Percentiles rank a stretch among this genome's conserved stretches.
Conservation (phyloP, 495 filamentous ascomycete species). For the Aspergillus wentii region DNA sequence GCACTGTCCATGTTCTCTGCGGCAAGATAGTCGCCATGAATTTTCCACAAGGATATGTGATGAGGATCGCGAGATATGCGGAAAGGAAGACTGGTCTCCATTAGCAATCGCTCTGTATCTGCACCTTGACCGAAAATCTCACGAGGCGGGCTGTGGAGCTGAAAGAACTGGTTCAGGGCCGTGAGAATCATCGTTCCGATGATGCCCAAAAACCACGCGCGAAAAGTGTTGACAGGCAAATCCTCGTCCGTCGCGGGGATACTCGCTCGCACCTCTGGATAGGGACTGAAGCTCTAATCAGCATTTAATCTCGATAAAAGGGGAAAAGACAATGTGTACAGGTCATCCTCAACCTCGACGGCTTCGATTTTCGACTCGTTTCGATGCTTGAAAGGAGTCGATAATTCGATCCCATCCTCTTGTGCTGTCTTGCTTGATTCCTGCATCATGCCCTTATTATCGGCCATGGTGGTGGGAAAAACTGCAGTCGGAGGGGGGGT, state of each 20-base stretch:
- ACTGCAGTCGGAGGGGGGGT: no score
- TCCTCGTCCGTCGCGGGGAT: slow-evolving; percentile 45
- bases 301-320: no score
- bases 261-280: slow-evolving; percentile 34
- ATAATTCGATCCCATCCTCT: no score
- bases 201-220: slow-evolving; percentile 55
- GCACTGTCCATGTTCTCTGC: not conserved
- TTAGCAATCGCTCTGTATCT: not conserved
- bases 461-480: no score
- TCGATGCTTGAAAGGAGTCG: no score
- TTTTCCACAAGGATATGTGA: slow-evolving; percentile 1
- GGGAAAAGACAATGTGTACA: no score
- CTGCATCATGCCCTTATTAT: no score
- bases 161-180: slow-evolving; percentile 4
- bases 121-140: not conserved
- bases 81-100: not conserved
- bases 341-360: no score
- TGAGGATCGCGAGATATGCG: slow-evolving; percentile 1
- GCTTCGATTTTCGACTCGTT: no score
- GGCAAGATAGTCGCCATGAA: slow-evolving; percentile 1
- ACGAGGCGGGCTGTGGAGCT: slow-evolving; percentile 1
- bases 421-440: no score
- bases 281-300: slow-evolving; percentile 11
- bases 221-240: slow-evolving; percentile 55
- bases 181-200: slow-evolving; percentile 1